phyloP scores from a whole-genome alignment of 164 flowering plant genomes.

The Platanus orientalis region DNA sequence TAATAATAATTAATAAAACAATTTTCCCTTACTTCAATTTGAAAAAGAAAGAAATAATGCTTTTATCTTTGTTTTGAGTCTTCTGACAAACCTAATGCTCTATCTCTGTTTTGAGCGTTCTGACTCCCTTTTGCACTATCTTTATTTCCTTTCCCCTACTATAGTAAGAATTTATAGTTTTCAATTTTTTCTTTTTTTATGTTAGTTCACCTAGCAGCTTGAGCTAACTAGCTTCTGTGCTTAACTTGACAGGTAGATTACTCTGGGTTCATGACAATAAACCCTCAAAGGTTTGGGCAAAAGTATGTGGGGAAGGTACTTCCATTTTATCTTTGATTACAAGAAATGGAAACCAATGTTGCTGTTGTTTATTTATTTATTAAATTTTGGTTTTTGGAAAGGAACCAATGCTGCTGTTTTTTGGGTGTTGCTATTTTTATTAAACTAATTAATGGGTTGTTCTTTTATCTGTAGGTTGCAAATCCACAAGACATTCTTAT shows the following conservation, averaged over 20 bases:
- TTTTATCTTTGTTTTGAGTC: not conserved
- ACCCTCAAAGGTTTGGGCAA: conserved; percentile 98
- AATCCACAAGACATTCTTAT: conserved; percentile 99
- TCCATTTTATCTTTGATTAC: conserved; percentile 6
- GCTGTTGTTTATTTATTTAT: conserved; percentile 2
- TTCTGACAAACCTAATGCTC: not conserved
- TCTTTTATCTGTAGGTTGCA: conserved; percentile 61
- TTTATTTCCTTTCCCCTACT: not conserved
- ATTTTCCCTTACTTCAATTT: too few species aligned
- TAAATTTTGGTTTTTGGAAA: too few species aligned
- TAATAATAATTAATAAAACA: too few species aligned
- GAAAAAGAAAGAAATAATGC: too few species aligned
- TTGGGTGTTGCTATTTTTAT: not conserved
- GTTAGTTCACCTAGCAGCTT: not conserved
- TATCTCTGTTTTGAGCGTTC: not conserved
- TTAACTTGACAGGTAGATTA: conserved; percentile 74
- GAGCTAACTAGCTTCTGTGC: not conserved
- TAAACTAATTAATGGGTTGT: conserved; percentile 6
- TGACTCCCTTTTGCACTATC: not conserved
- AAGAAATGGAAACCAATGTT: not conserved
- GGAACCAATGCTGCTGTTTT: not conserved
- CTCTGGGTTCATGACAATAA: conserved; percentile 96
- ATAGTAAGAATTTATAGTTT: not conserved
- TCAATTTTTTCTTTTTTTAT: not conserved
- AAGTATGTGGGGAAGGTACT: conserved; percentile 97